Base-by-base conservation (phyloP, 2,329 filamentous ascomycete species). In the Torrubiellomyces zombiae region DNA sequence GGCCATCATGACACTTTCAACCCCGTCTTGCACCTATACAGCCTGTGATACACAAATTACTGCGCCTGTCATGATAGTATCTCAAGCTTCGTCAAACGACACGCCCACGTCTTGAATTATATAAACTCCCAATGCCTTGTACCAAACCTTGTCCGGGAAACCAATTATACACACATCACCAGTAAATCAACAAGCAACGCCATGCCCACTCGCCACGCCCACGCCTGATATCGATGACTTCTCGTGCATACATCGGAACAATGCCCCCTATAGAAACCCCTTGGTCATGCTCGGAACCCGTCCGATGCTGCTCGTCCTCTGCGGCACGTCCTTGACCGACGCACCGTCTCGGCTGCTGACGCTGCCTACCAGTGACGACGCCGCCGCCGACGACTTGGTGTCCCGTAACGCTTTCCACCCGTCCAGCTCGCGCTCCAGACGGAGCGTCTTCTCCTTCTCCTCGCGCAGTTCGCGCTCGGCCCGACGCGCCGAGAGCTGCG, bases 401-500 rank as follows among this genome's bases (percentile, higher is more conserved):
- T 69, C 58, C 17, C 77, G 61, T 15, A 85, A 53, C 36, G 75
- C 80, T 47, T 86, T 91, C 68, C 76, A 80, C 3, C 71, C 73
- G 37, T 91, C 83, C 7, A 94, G 51, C 51, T 95, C 86, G 23
- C 83, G 70, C 53, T 94, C 85, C n/a, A 95, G 58, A 16, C 76
- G 65, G 15, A 85, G 55, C 1, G 61, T 64, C 51, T 78, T 86
- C 52, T 95, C 89, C 33, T 67, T 71, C 51, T 93, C 86, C 48
- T 94, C 82, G 6, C 82, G 68, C 10, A 94, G 63, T 42, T 95
- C 86, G 21, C 86, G 72, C 50, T 98, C 86, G 10, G 82, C 82
- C 21, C 86, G 74, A 28, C 86, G 77, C 14, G 80, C 75, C 14
- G 74, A 65, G 20, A 95, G 65, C 48, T 94, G 82, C 23, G 74